Evolutionary conservation across 176 grass and related monocot species (phyloP).

Genomic region (Tillandsia leiboldiana): DNA sequence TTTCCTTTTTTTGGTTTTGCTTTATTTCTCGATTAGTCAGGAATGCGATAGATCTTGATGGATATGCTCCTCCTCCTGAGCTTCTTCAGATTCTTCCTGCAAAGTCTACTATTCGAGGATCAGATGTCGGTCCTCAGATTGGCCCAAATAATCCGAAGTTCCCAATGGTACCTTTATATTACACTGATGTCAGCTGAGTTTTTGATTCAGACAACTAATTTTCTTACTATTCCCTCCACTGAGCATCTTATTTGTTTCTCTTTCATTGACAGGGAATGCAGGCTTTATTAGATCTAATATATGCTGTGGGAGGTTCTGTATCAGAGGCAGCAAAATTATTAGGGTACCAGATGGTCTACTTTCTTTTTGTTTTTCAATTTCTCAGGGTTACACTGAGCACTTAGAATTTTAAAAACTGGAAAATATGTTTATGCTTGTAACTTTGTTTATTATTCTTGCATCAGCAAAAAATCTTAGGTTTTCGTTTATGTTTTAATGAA

Average conservation of each 20-base stretch:
- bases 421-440: neutral
- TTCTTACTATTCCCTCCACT: neutral
- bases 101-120: conserved; percentile 76
- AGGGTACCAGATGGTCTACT: conserved; percentile 43
- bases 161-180: conserved; percentile 41
- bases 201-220: neutral
- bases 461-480: neutral
- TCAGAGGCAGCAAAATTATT: conserved; percentile 75
- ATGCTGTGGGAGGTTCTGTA: conserved; percentile 77
- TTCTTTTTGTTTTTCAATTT: neutral
- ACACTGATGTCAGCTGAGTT: neutral
- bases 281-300: conserved; percentile 84
- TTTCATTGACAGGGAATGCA: conserved; percentile 69
- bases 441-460: neutral
- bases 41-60: conserved; percentile 64
- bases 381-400: neutral
- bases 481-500: neutral
- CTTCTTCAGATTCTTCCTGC: conserved; percentile 85
- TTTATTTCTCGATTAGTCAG: conserved; percentile 43
- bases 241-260: neutral
- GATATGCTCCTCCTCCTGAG: conserved; percentile 64
- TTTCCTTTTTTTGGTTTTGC: neutral
- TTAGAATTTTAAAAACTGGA: neutral
- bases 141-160: conserved; percentile 88
- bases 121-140: conserved; percentile 65